A percentile compares a stretch with the other conserved stretches of the same genome.
Conservation (phyloP, 805 yeast species). For the Lipomyces sp. region DNA sequence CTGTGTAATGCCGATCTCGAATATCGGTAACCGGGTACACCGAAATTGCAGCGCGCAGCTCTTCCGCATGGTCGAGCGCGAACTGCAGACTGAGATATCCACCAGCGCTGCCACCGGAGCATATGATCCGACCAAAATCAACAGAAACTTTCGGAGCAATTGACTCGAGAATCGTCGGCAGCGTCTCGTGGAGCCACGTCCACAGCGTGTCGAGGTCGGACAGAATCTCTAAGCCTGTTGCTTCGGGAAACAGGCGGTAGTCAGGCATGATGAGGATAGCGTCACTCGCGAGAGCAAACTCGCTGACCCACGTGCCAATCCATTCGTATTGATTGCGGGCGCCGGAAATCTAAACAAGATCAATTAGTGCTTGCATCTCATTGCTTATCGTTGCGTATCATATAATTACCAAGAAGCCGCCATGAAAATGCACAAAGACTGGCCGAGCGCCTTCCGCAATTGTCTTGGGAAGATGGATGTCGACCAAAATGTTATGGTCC, state of each 20-base stretch:
- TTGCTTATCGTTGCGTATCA: neutral
- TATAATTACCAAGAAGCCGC: constrained; percentile 15
- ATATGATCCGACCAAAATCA: constrained; percentile 9
- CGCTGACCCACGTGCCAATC: constrained; percentile 10
- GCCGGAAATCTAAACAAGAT: constrained; percentile 8
- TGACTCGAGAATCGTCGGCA: constrained; percentile 5
- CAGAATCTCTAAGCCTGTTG: constrained; percentile 13
- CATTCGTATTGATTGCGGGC: constrained; percentile 8
- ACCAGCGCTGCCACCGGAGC: constrained; percentile 16
- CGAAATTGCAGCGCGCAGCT: constrained; percentile 8
- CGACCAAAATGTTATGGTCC: constrained; percentile 2
- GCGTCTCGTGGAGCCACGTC: constrained; percentile 12
- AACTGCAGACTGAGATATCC: constrained; percentile 16
- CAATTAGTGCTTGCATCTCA: neutral
- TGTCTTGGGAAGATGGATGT: constrained; percentile 10
- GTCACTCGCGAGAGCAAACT: constrained; percentile 6
- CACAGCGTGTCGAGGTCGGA: constrained; percentile 13
- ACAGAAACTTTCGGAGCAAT: constrained; percentile 6
- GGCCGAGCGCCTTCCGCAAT: constrained; percentile 12
- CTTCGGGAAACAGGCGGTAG: constrained; percentile 16
- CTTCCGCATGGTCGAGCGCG: constrained; percentile 11
- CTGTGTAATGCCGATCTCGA: constrained; percentile 5
- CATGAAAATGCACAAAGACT: constrained; percentile 13
- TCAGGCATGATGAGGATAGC: constrained; percentile 18
- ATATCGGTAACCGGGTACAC: constrained; percentile 15